Conservation (phyloP, 176 grass and related monocot genomes). For the Carex scoparia region DNA sequence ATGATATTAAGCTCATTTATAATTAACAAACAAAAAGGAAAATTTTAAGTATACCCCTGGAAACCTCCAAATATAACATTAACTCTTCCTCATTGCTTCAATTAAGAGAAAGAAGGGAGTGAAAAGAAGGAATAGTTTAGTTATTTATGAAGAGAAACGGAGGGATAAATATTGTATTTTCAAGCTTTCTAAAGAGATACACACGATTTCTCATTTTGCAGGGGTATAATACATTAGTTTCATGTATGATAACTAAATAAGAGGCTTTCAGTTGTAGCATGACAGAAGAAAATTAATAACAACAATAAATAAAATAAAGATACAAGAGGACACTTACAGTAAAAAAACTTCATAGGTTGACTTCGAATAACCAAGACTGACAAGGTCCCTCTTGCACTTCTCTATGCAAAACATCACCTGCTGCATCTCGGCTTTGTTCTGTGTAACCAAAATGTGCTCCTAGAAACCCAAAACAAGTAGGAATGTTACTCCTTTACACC, state of each 20-base stretch:
- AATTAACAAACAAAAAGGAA: background rate
- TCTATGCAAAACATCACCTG: conserved; percentile 74
- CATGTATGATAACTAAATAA: background rate
- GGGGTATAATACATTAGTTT: background rate
- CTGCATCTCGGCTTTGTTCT: conserved; percentile 72
- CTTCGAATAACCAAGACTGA: conserved; percentile 67
- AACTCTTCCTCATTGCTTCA: background rate
- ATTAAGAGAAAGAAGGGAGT: background rate
- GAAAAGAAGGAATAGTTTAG: background rate
- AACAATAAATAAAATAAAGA: background rate
- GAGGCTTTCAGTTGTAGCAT: background rate
- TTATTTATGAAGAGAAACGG: background rate
- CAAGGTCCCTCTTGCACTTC: conserved; percentile 55
- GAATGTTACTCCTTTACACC: background rate
- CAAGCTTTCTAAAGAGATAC: background rate
- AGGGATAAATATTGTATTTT: background rate
- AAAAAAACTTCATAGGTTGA: conserved; percentile 98
- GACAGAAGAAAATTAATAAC: background rate
- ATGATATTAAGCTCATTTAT: background rate
- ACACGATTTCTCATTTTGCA: background rate
- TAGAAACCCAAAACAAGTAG: conserved; percentile 30
- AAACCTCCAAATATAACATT: background rate
- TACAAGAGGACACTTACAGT: conserved; percentile 46
- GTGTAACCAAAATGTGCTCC: conserved; percentile 89
- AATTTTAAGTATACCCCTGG: background rate